Percentiles rank a stretch among this genome's conserved stretches.
These are phyloP conservation scores for Globisporangium ultimum DNA, from an alignment of 352 stramenopile species.

Conservation along the genomic window DNA sequence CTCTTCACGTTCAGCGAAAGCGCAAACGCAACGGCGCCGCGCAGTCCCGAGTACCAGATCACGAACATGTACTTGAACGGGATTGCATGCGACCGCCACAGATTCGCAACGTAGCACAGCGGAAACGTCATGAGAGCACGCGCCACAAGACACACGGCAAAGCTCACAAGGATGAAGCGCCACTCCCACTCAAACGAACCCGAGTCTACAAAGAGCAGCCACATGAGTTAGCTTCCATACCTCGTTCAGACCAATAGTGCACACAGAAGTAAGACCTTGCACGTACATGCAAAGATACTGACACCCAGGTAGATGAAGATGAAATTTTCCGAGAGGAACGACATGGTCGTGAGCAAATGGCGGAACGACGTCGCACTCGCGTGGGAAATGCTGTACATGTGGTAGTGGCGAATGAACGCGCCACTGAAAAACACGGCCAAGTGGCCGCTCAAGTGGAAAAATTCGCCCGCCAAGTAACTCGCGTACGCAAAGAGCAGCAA, in stretches of 20 bases:
- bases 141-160: too few relatives aligned
- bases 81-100: slow-evolving; percentile 37
- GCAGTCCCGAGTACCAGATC: slow-evolving; percentile 92
- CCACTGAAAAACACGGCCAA: slow-evolving; percentile 91
- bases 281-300: slow-evolving; percentile 54
- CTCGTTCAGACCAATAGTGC: too few relatives aligned
- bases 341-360: slow-evolving; percentile 54
- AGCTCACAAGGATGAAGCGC: too few relatives aligned
- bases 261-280: neutral
- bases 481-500: slow-evolving; percentile 71
- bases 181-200: too few relatives aligned
- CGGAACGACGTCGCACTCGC: slow-evolving; percentile 52
- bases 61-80: slow-evolving; percentile 68
- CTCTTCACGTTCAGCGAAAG: slow-evolving; percentile 72
- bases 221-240: neutral
- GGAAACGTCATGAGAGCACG: too few relatives aligned
- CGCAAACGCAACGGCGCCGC: slow-evolving; percentile 92
- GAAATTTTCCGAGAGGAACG: slow-evolving; percentile 74
- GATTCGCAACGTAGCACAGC: too few relatives aligned
- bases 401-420: slow-evolving; percentile 71
- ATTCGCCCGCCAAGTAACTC: slow-evolving; percentile 68
- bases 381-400: slow-evolving; percentile 67
- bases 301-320: slow-evolving; percentile 72
- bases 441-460: slow-evolving; percentile 82
- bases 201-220: slow-evolving; percentile 11